phyloP scores from a whole-genome alignment of 1,139 yeast species.

The Protomyces inundatus region DNA sequence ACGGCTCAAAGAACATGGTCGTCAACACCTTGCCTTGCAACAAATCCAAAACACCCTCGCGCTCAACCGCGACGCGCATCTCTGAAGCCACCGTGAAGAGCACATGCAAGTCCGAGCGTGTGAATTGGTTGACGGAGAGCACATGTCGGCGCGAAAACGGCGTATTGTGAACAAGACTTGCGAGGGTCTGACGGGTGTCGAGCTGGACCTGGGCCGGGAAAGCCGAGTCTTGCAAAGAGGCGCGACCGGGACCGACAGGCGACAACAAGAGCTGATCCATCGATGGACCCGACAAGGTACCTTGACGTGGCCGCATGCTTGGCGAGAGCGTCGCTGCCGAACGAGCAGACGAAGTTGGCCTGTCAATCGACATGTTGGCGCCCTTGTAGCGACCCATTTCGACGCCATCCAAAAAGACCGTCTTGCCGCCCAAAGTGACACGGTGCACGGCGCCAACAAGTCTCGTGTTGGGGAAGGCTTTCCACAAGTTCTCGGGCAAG shows the following conservation, averaged over 20 bases:
- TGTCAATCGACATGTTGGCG: conserved; percentile 30
- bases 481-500: conserved; percentile 47
- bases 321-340: not conserved
- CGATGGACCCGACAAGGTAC: not conserved
- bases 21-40: conserved; percentile 87
- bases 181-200: conserved; percentile 56
- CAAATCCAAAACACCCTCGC: conserved; percentile 88
- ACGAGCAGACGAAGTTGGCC: not conserved
- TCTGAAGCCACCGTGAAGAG: conserved; percentile 96
- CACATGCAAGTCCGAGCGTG: conserved; percentile 81
- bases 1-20: conserved; percentile 96
- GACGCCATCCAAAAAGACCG: conserved; percentile 79
- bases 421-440: conserved; percentile 70
- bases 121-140: conserved; percentile 79
- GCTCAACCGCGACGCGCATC: conserved; percentile 93
- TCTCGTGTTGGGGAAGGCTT: conserved; percentile 49
- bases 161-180: conserved; percentile 71
- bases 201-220: conserved; percentile 30
- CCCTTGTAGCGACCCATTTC: conserved; percentile 43
- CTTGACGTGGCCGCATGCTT: not conserved
- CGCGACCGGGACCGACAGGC: not conserved
- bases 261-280: not conserved
- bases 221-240: conserved; percentile 22
- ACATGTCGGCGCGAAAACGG: conserved; percentile 85
- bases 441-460: conserved; percentile 81